Percentiles rank a stretch among this genome's conserved stretches.
Conservation (phyloP, 2,329 filamentous ascomycete genomes). For the Penicillium aurantiogriseum region DNA sequence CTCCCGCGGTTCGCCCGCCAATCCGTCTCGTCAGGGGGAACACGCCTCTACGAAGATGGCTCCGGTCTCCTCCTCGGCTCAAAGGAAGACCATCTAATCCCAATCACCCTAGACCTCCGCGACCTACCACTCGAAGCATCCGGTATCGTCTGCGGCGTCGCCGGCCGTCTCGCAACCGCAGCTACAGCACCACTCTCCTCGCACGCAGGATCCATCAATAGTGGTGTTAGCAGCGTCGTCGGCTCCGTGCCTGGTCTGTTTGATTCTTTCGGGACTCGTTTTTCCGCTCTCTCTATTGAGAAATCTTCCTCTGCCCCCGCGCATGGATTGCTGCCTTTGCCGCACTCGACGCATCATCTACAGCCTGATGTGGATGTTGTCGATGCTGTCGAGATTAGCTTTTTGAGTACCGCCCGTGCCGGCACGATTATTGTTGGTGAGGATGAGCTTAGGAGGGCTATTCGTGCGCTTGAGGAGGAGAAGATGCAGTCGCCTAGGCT, state of each 20-base stretch:
- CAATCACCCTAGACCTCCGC: slow-evolving; percentile 83
- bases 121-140: slow-evolving; percentile 82
- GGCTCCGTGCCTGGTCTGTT: slow-evolving; percentile 20
- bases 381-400: slow-evolving; percentile 72
- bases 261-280: slow-evolving; percentile 17
- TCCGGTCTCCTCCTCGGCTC: slow-evolving; percentile 74
- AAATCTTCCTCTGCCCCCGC: not conserved
- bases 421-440: slow-evolving; percentile 84
- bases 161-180: slow-evolving; percentile 74
- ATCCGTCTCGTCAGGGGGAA: slow-evolving; percentile 41
- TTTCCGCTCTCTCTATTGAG: slow-evolving; percentile 6
- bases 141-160: slow-evolving; percentile 92
- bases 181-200: slow-evolving; percentile 45
- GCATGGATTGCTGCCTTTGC: not conserved
- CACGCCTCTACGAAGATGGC: slow-evolving; percentile 28
- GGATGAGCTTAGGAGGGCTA: slow-evolving; percentile 69
- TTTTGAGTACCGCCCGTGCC: slow-evolving; percentile 82
- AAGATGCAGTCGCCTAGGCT: not conserved
- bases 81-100: slow-evolving; percentile 67
- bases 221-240: slow-evolving; percentile 17
- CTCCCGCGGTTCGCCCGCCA: slow-evolving; percentile 68
- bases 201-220: not conserved
- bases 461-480: slow-evolving; percentile 61
- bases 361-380: slow-evolving; percentile 29
- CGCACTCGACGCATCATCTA: not conserved